Evolutionary conservation across 192 early-diverging fungal species (phyloP), one percentile per base, ranked within the genome.

Genomic region (Coemansia sp.): DNA sequence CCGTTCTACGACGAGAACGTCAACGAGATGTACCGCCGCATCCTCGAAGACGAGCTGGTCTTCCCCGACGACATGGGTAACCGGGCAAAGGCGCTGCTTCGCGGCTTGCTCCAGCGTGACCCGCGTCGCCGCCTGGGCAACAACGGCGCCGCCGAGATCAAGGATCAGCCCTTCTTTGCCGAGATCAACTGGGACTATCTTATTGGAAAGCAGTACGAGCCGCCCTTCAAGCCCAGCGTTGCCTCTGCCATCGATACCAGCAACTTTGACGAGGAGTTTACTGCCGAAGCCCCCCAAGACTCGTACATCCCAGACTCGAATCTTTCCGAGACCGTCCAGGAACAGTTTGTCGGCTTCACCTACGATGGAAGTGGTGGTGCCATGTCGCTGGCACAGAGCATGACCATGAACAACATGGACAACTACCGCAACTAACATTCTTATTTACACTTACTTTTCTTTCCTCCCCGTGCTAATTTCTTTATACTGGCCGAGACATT

Each of bases 231-330:
- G 73, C 94, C 94, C 20, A 88, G 87, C 50, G 94, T 96, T 4
- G 87, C 83, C 17, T 92, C 89, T 31, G 91, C 93, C 4, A 86
- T 86, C 45, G 96, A 98, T 69, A 97, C 95, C 13, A 93, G 93
- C 72, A 98, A 98, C 78, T 98, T 98, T 88, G 96, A 98, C 68
- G 91, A 93, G 59, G 95, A 96, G 78, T 98, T 98, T 64, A 98
- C 96, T 7, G 89, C 90, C n/a, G 95, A 97, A 61, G 81, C 86
- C 14, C 92, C 96, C 6, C 83, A 86, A 61, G 96, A 98, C 74
- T 96, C 94, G 23, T 82, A 93, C 27, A 87, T 91, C 5, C 86
- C 94, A 25, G 86, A 86, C 56, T 85, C 87, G 6, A 90, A 90
- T 59, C 83, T 98, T 38, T 91, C 92, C 11, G 89, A 92, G 74